Base-by-base conservation (phyloP, 2,329 filamentous ascomycete species). In the Xylaria hypoxylon region DNA sequence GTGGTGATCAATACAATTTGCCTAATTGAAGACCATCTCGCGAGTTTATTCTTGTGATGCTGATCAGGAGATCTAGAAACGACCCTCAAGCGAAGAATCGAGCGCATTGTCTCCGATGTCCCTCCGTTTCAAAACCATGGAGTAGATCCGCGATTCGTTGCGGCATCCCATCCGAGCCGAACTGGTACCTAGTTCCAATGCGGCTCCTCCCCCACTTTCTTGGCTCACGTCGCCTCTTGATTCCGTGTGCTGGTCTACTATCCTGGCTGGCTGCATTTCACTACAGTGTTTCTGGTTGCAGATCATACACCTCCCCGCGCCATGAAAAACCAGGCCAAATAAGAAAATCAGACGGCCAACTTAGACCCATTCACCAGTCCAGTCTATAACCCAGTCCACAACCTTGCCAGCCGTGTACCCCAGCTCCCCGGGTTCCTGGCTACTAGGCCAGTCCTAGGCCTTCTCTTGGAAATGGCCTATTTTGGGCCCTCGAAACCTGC, bases 281-380 rank as follows among this genome's bases (percentile, higher is more conserved):
- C 68, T 58, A 64, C 52, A 48, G 65, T 67, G 75, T 76, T 76
- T 77, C 71, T 62, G 64, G 59, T 70, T 63, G 75, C 62, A 73
- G 75, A 77, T 77, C 75, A 77, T 59, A 77, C 75, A 73, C 59
- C 63, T 57, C 45, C 47, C 57, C 56, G 45, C 59, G 28, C 44
- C 66, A 67, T 55, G 63, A 63, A 62, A 65, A 57, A 67, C 69
- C 53, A 63, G 68, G 68, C 70, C 70, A 61, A 73, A 74, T 72
- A 61, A 68, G 67, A 71, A 72, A 70, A 73, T 72, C 68, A 68
- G 59, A 75, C 58, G 64, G 65, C 50, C 22, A 47, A 59, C 51
- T 50, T 44, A 42, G 53, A 5, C 17, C 52, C 19, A 59, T 55
- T 38, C 38, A 42, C 62, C 42, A 65, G 57, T 35, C 48, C 24